Percentiles rank a stretch among this genome's conserved stretches.
Conservation (phyloP, 1,139 yeast genomes). For the Suhomyces terraborum region DNA sequence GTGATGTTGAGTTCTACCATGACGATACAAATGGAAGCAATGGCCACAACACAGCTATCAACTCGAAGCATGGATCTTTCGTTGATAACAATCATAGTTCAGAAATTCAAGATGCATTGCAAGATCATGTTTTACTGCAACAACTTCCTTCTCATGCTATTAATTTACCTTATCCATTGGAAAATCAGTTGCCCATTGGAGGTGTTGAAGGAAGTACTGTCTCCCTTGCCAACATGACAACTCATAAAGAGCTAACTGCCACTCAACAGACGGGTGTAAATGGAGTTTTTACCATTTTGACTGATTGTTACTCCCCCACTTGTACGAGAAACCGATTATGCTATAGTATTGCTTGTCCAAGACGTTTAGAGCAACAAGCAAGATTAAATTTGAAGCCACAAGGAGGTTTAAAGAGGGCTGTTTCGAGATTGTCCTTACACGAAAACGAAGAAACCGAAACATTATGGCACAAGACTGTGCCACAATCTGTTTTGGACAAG, state of each 20-base stretch:
- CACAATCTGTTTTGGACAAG: constrained; percentile 74
- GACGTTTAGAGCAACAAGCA: constrained; percentile 94
- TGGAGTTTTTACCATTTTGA: constrained; percentile 89
- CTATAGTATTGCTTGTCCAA: constrained; percentile 96
- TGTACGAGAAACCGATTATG: constrained; percentile 87
- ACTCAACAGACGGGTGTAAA: constrained; percentile 52
- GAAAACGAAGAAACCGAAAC: constrained; percentile 83
- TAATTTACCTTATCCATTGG: constrained; percentile 12
- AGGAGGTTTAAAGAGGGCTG: constrained; percentile 84
- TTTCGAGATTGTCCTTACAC: constrained; percentile 73
- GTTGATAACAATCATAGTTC: constrained; percentile 18
- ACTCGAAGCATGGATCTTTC: constrained; percentile 38
- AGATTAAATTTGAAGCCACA: constrained; percentile 85
- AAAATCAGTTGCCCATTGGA: constrained; percentile 2
- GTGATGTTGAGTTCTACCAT: constrained; percentile 42
- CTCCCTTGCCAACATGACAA: constrained; percentile 13
- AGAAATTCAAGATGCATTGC: constrained; percentile 16
- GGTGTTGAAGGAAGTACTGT: constrained; percentile 11
- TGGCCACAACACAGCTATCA: constrained; percentile 21
- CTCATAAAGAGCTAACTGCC: constrained; percentile 16
- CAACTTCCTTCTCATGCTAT: constrained; percentile 15
- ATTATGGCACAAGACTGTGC: constrained; percentile 93
- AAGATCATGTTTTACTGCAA: constrained; percentile 19
- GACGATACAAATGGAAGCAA: constrained; percentile 28
- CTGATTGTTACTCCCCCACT: constrained; percentile 96